phyloP scores from a whole-genome alignment of 257 asterid species.

The Paulownia fortunei region DNA sequence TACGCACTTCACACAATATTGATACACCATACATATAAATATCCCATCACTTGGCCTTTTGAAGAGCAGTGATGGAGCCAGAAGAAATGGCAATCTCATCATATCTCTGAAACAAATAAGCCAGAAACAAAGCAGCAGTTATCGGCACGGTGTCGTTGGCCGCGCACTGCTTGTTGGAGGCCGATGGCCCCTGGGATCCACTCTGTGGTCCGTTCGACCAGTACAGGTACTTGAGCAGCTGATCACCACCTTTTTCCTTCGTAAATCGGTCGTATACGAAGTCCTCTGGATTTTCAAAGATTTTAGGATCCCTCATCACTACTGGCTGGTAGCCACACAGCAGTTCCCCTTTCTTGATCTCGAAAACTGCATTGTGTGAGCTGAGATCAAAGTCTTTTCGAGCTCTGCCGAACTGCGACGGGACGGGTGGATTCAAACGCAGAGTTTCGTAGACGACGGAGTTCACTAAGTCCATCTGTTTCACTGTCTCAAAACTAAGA shows the following conservation, averaged over 20 bases:
- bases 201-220: slow-evolving; percentile 97
- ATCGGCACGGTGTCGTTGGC: slow-evolving; percentile 66
- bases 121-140: slow-evolving; percentile 72
- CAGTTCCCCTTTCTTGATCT: slow-evolving; percentile 90
- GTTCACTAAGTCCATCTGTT: slow-evolving; percentile 67
- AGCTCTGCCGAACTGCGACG: slow-evolving; percentile 78
- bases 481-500: slow-evolving; percentile 57
- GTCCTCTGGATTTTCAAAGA: slow-evolving; percentile 72
- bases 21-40: background rate
- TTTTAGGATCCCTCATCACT: slow-evolving; percentile 78
- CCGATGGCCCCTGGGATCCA: slow-evolving; percentile 57
- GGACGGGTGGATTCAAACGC: slow-evolving; percentile 81
- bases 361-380: slow-evolving; percentile 58
- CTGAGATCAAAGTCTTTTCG: slow-evolving; percentile 71
- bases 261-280: slow-evolving; percentile 68
- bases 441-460: slow-evolving; percentile 83
- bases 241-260: slow-evolving; percentile 54
- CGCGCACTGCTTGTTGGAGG: slow-evolving; percentile 80
- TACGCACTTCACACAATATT: background rate
- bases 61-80: slow-evolving; percentile 50
- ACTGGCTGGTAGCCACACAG: slow-evolving; percentile 75
- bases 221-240: slow-evolving; percentile 63
- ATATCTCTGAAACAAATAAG: slow-evolving; percentile 77
- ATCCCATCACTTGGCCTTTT: slow-evolving; percentile 50
- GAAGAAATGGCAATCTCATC: slow-evolving; percentile 67